phyloP scores from a whole-genome alignment of 2,329 filamentous ascomycete genomes.

The Trematosphaeria pertusa region DNA sequence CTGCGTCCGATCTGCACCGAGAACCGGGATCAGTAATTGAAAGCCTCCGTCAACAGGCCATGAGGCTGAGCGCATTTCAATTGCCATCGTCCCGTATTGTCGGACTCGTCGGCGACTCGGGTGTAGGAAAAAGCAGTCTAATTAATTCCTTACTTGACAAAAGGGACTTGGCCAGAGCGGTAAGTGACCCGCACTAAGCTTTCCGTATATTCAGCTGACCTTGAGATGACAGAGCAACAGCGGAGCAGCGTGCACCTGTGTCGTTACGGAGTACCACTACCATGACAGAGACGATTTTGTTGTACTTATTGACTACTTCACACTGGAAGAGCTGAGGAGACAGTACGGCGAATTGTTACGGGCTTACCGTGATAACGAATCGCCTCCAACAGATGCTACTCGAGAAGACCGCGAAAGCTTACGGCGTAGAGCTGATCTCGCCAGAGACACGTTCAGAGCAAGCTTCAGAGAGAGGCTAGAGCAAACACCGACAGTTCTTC shows the following conservation, averaged over 20 bases:
- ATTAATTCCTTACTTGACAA: slow-evolving; percentile 58
- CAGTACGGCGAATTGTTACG: slow-evolving; percentile 49
- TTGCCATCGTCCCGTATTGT: slow-evolving; percentile 52
- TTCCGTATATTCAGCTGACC: slow-evolving; percentile 10
- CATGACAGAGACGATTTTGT: slow-evolving; percentile 42
- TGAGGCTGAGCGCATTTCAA: slow-evolving; percentile 46
- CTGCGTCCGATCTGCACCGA: slow-evolving; percentile 43
- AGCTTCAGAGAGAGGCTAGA: slow-evolving; percentile 18
- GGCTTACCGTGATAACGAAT: slow-evolving; percentile 48
- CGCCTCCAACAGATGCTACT: slow-evolving; percentile 7
- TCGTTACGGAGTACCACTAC: slow-evolving; percentile 56
- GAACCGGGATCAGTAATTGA: slow-evolving; percentile 51
- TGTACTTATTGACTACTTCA: slow-evolving; percentile 37
- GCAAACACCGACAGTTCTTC: slow-evolving; percentile 15
- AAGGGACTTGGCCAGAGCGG: slow-evolving; percentile 50
- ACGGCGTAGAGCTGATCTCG: slow-evolving; percentile 43
- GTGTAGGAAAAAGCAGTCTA: slow-evolving; percentile 60
- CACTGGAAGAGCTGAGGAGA: slow-evolving; percentile 22
- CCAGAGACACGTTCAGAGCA: slow-evolving; percentile 23
- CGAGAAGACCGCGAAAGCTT: slow-evolving; percentile 9
- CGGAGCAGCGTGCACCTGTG: slow-evolving; percentile 57
- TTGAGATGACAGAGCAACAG: slow-evolving; percentile 48
- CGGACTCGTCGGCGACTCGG: slow-evolving; percentile 59
- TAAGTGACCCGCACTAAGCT: slow-evolving; percentile 36
- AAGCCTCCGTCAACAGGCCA: slow-evolving; percentile 43